Evolutionary conservation across 2,329 filamentous ascomycete species (phyloP).

Genomic region (Stachybotrys elegans): DNA sequence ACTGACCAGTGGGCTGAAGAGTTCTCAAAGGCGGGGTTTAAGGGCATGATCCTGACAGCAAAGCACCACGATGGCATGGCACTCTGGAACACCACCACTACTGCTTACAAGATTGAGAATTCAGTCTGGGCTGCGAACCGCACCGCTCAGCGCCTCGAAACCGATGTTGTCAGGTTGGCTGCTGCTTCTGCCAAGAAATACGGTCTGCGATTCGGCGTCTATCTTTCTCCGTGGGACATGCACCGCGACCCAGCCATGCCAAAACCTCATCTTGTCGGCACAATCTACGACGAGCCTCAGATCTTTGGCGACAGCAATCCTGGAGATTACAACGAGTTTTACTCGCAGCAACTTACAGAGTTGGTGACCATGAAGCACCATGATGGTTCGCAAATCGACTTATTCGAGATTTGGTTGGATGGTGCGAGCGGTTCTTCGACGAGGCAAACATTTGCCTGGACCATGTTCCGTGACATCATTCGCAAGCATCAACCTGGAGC

Average conservation of each 20-base stretch:
- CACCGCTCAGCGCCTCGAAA: constrained; percentile 15
- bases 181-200: constrained; percentile 24
- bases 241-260: constrained; percentile 30
- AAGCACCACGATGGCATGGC: constrained; percentile 32
- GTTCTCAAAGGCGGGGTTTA: constrained; percentile 8
- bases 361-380: constrained; percentile 12
- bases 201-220: constrained; percentile 27
- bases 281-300: constrained; percentile 25
- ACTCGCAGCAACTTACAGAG: constrained; percentile 20
- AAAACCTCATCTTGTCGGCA: constrained; percentile 20
- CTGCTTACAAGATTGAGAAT: constrained; percentile 25
- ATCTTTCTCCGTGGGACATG: constrained; percentile 30
- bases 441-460: constrained; percentile 24
- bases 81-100: constrained; percentile 27
- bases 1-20: constrained; percentile 24
- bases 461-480: constrained; percentile 22
- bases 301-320: constrained; percentile 23
- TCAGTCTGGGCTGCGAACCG: constrained; percentile 24
- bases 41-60: constrained; percentile 28
- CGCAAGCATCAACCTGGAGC: constrained; percentile 19
- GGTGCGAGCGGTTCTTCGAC: constrained; percentile 24
- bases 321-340: constrained; percentile 27
- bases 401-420: constrained; percentile 26
- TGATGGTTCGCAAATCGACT: constrained; percentile 10
- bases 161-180: constrained; percentile 25